Evolutionary conservation across 2,329 filamentous ascomycete species (phyloP), one percentile per base, ranked within the genome.

Genomic region (Claviceps cyperi): DNA sequence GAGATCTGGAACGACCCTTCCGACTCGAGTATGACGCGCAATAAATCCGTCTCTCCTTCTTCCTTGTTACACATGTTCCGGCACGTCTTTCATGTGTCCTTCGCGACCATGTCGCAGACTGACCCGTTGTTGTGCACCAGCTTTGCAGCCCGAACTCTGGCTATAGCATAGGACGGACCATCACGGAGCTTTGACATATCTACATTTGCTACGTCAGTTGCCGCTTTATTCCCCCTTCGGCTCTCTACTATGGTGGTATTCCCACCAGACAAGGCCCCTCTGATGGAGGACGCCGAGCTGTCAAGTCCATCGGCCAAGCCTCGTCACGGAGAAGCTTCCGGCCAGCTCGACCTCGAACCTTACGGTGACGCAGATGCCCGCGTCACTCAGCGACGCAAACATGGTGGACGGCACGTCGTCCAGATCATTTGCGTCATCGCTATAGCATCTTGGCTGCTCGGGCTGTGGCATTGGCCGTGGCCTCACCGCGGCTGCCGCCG

Each of bases 401-500:
- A 28, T n/a, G 22, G 17, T 17, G 47, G 11, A 11, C 35, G 24
- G 38, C 9, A 24, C 28, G 22, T 48, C 38, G 24, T 49, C 11
- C 48, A 47, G 28, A 22, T 50, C 21, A 17, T 53, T 36, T 37
- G 40, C 44, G 17, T 48, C 14, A 43, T 40, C 47, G 2, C 53
- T 24, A 19, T 52, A 8, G 44, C 43, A 35, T 36, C 43, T 50
- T 19, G 45, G 43, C 17, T 45, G 21, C 43, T 40, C 48, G 21
- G 35, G 43, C 47, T 43, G 4, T 44, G 28, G 35, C 51, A 46
- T 7, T 51, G 41, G 15, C 47, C 44, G 46, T 47, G 46, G 49
- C 48, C 43, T 43, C 53, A 50, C 32, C 39, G 37, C 11, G 24
- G 47, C 47, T 51, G 48, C 41, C 54, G 48, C 19, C 47, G 45